A percentile compares a stretch with the other conserved stretches of the same genome.
Conservation (phyloP, 352 stramenopile genomes). For the Globisporangium iwayamae region DNA sequence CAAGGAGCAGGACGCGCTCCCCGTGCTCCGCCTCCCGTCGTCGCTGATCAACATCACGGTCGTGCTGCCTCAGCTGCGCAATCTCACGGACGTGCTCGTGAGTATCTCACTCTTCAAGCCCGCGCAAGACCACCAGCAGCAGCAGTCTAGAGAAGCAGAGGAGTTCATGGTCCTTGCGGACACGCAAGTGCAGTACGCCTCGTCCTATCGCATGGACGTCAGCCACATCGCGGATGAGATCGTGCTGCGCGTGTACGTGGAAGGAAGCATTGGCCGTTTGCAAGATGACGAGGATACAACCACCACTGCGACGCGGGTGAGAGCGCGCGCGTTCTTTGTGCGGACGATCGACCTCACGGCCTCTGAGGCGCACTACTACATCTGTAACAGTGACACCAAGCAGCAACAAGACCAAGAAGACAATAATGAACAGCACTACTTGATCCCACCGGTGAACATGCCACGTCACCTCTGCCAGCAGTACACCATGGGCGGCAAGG, state of each 20-base stretch:
- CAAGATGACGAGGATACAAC: not conserved
- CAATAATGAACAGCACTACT: not conserved
- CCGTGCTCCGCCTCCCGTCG: constrained; percentile 26
- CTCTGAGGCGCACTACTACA: constrained; percentile 25
- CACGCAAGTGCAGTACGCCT: constrained; percentile 24
- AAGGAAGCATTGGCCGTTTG: constrained; percentile 8
- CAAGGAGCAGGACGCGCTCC: not conserved
- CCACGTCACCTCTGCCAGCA: constrained; percentile 25
- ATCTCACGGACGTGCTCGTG: constrained; percentile 21
- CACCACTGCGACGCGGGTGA: constrained; percentile 2
- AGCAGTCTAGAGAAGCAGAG: not conserved
- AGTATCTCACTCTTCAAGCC: constrained; percentile 30
- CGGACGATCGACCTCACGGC: constrained; percentile 25
- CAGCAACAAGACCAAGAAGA: not conserved
- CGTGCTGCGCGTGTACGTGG: constrained; percentile 32
- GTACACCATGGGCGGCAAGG: constrained; percentile 31
- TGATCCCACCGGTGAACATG: constrained; percentile 25
- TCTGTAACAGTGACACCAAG: constrained; percentile 12
- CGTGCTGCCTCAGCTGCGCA: constrained; percentile 15
- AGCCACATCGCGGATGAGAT: constrained; percentile 18
- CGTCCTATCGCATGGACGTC: constrained; percentile 30
- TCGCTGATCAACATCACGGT: constrained; percentile 33
- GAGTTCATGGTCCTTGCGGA: constrained; percentile 26
- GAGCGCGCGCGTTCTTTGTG: constrained; percentile 30
- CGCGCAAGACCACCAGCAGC: not conserved